phyloP scores from a whole-genome alignment of 257 asterid species.

The Solanum microdontum region DNA sequence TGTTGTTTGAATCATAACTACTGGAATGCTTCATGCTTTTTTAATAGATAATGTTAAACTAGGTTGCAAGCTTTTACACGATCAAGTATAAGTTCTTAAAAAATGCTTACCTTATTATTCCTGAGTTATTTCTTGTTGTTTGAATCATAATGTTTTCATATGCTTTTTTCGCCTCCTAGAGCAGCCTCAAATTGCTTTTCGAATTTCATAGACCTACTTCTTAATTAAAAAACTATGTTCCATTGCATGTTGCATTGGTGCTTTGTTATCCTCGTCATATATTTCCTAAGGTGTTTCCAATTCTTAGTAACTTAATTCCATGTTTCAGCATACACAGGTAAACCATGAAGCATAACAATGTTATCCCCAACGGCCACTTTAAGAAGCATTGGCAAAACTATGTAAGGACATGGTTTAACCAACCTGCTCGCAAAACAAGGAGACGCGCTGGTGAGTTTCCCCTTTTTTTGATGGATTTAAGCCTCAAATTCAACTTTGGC shows the following conservation, averaged over 20 bases:
- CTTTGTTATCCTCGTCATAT: no score
- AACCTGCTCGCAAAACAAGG: constrained; percentile 1
- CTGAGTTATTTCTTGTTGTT: neutral
- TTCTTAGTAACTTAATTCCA: neutral
- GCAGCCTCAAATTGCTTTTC: neutral
- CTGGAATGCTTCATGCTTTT: neutral
- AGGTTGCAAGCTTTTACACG: neutral
- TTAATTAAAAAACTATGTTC: neutral
- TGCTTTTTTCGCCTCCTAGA: neutral
- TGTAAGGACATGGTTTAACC: neutral
- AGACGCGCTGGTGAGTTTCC: neutral
- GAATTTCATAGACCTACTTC: neutral
- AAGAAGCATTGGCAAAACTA: constrained; percentile 1
- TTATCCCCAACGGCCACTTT: neutral
- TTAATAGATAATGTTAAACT: neutral
- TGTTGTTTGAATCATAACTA: neutral
- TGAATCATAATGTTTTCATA: neutral
- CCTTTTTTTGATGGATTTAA: neutral
- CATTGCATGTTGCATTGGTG: neutral
- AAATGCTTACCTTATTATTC: neutral
- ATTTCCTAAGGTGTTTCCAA: neutral
- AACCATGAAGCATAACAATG: neutral
- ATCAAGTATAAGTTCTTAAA: neutral
- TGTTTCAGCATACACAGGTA: neutral
- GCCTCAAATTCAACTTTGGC: neutral